Evolutionary conservation across 306 rosid genomes (phyloP), one percentile per base, ranked within the genome.

Genomic region (Senna tora): DNA sequence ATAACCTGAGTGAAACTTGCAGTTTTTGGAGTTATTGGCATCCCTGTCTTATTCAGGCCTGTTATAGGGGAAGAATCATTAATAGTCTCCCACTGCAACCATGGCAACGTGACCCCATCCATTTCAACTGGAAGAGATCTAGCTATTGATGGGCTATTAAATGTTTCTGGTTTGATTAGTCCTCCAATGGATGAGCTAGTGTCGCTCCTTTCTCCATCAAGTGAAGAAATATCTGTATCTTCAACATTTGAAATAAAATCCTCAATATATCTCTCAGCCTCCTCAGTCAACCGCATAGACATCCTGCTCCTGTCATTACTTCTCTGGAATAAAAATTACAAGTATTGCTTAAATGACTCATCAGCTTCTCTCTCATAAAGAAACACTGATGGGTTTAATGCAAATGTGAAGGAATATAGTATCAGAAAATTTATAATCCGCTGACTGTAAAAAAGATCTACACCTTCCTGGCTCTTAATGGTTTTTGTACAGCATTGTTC

Each of bases 181-280:
- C 92, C 97, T 49, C 97, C 96, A 51, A 95, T 49, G 63, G 96
- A 88, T 12, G 99, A 92, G 75, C 93, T 95, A 54, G 99, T 81
- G 71, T 95, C 99, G 19, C 99, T 95, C 71, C 97, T 88, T 82
- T 95, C 97, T 45, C 97, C 99, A 45, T 95, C 99, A 34, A 95
- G 67, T 14, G 99, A 95, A 1, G 97, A 95, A 79, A 95, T 88
- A 61, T 95, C 99, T 1, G 97, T 89, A 69, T 95, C 99, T 88
- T 95, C 99, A 61, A 95, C 82, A 74, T 84, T 95, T 69, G 96
- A 95, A 83, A 95, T 89, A 78, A 92, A 95, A 82, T 95, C 97
- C 85, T 95, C 99, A 15, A 95, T 88, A 73, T 89, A 89, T 76
- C 76, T 86, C 85, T 85, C 97, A 30, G 99, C 99, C 74, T 92